Percentiles rank a stretch among this genome's conserved stretches.
Evolutionary conservation across 768 basidiomycete species (phyloP).

Genomic region (Sporobolomyces phaffii): DNA sequence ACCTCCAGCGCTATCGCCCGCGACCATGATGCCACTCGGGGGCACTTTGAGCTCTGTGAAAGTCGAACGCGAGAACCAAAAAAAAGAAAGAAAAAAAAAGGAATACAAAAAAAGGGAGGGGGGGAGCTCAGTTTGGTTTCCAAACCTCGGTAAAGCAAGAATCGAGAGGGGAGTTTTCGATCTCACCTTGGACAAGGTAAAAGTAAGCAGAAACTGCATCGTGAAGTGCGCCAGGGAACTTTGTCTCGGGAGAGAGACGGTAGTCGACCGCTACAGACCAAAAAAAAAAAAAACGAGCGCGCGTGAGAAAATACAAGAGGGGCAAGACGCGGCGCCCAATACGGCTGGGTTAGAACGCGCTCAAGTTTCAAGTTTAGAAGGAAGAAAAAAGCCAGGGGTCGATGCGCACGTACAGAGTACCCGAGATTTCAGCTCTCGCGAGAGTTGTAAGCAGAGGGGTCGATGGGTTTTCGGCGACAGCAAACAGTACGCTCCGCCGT

Average conservation of each 20-base stretch:
- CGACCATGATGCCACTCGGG: constrained; percentile 67
- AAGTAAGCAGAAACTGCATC: constrained; percentile 82
- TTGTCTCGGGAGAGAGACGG: constrained; percentile 85
- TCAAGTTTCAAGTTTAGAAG: no score
- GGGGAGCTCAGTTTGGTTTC: no score
- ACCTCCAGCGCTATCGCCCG: constrained; percentile 87
- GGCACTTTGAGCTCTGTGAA: constrained; percentile 25
- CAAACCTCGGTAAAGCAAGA: no score
- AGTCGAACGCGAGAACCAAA: no score
- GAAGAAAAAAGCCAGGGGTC: background rate
- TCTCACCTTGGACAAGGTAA: constrained; percentile 73
- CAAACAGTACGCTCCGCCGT: constrained; percentile 88
- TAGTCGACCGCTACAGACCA: constrained; percentile 77
- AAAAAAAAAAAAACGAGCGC: background rate
- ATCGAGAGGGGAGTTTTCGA: constrained; percentile 44
- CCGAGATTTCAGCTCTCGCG: constrained; percentile 74
- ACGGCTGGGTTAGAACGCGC: no score
- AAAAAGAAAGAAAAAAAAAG: no score
- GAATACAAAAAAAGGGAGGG: no score
- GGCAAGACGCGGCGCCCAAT: no score
- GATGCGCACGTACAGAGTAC: constrained; percentile 54
- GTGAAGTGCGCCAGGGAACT: constrained; percentile 77
- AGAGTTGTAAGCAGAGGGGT: constrained; percentile 74
- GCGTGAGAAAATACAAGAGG: no score
- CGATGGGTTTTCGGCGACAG: constrained; percentile 83